Evolutionary conservation across 208 protist species (phyloP), one percentile per base, ranked within the genome.

Genomic region (Leishmania major): DNA sequence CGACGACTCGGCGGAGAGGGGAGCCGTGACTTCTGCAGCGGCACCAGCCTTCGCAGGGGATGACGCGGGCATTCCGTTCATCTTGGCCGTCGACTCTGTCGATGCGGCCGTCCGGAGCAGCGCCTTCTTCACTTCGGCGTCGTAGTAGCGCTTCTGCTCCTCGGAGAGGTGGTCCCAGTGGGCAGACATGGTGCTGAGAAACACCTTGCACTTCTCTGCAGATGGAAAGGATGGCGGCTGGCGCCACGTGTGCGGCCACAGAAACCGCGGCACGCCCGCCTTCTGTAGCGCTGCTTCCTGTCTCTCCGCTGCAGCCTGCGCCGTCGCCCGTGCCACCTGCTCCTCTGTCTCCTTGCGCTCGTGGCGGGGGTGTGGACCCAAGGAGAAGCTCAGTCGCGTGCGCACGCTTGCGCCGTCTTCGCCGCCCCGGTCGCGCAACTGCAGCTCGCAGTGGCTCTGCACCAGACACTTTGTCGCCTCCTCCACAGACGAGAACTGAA

Each of bases 121-220:
- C 37, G 89, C 89, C 49, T 84, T 75, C 73, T 89, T 88, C 53
- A 97, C 93, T 59, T 90, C 67, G 1, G 90, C 85, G 57, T 97
- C 92, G 81, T 97, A 97, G 85, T 92, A 97, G n/a, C 83, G 85
- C 80, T 89, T 89, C 84, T 97, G 94, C 53, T 70, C 81, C 28
- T 87, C 83, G 5, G 93, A 91, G 40, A 97, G 87, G n/a, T 86
- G 79, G 3, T 85, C 81, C 94, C 94, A 97, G 86, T 96, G 84
- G 13, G 79, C 43, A 22, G 90, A 95, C 69, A 97, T 85, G 74
- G 84, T 40, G 47, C 82, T 67, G 15, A 97, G 87, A 66, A 94
- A 95, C 28, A 49, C 66, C 71, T 89, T 91, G 62, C 94, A 89
- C 64, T 79, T 90, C 66, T 88, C 85, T 19, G 83, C 74, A 1